Evolutionary conservation across 2,329 filamentous ascomycete species (phyloP), one percentile per base, ranked within the genome.

Genomic region (Xylariaceae sp.): DNA sequence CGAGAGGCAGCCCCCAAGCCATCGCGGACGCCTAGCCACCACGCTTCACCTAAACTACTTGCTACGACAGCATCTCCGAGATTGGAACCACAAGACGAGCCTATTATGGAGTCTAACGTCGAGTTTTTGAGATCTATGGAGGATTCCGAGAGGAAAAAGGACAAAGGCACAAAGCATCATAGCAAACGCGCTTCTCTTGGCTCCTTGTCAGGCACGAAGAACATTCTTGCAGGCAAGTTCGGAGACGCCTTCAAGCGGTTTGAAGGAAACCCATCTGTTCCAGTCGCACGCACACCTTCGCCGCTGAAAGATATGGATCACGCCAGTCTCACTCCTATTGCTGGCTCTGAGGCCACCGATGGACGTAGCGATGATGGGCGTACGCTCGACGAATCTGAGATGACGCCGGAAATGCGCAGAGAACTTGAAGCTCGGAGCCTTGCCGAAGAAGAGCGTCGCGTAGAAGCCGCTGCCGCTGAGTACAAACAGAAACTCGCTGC

Each of bases 201-300:
- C 49, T 84, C 87, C 0, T 71, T 90, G 16, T 84, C 87, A 6
- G 84, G 84, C 38, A 88, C 88, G 22, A 96, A 94, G 70, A 89
- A 84, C 51, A 83, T 96, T 36, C 76, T 97, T n/a, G 87, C 86
- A 5, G 89, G 91, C 19, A 90, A 88, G 61, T 97, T 97, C 68
- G 90, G 92, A 1, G 92, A 97, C 63, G 92, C 93, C 3, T 97
- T 97, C 73, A 90, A 93, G 65, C 82, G 88, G 6, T 97, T 97
- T 61, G 94, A 99, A 69, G 78, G 75, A 19, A 80, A 76, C 53
- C 60, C 61, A 51, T 66, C 45, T 18, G 57, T 60, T 11, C 63
- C 62, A 14, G 66, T 60, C n/a, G 64, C 61, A 6, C 72, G 76
- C 34, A 75, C 75, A 13, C 74, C 77, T 1, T 81, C 79, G 5